Base-by-base conservation (phyloP, 495 filamentous ascomycete species). In the Neurospora sp. region DNA sequence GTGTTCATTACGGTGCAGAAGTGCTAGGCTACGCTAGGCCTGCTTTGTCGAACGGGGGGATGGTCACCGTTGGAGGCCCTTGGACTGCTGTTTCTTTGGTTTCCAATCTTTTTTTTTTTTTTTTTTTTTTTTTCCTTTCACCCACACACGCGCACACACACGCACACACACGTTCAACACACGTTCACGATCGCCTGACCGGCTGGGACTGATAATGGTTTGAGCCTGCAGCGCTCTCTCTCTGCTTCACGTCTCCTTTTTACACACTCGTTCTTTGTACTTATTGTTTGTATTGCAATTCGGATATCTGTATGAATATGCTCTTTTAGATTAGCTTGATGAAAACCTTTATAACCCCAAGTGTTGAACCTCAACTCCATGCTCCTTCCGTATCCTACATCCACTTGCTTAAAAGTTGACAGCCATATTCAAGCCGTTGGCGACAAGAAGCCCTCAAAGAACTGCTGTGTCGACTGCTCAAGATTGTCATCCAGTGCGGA, bases 401-500 rank as follows among this genome's bases (percentile, higher is more conserved):
- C 14, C 20, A 1, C 0, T 18, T 9, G 2, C 7, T 18, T 61
- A 1, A 31, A 0, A 35, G 0, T 3, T 10, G 8, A 20, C 27
- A 35, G 6, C 0, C 14, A 35, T 7, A 61, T 5, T 61, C 39
- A 20, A n/a, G 9, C 37, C 12, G 6, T 10, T 6, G 73, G 59
- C 27, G 71, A 37, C 4, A 80, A 45, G 40, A 78, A 80, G 0
- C 70, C 71, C 3, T 74, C 73, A 61, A 80, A 80, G 44, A 77
- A 78, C n/a, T 73, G n/a, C 3, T 37, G 27, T 16, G 76, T 42
- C 0, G 72, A 75, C 39, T 75, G 70, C 27, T 31, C 74, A 16
- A 61, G 0, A 7, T 9, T 18, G 20, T 80, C 78, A n/a, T 76
- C 65, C 14, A 80, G 37, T 12, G 61, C 38, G 0, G 72, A 69